Evolutionary conservation across 2,329 filamentous ascomycete genomes (phyloP).

Genomic region (Trichoderma sp.): DNA sequence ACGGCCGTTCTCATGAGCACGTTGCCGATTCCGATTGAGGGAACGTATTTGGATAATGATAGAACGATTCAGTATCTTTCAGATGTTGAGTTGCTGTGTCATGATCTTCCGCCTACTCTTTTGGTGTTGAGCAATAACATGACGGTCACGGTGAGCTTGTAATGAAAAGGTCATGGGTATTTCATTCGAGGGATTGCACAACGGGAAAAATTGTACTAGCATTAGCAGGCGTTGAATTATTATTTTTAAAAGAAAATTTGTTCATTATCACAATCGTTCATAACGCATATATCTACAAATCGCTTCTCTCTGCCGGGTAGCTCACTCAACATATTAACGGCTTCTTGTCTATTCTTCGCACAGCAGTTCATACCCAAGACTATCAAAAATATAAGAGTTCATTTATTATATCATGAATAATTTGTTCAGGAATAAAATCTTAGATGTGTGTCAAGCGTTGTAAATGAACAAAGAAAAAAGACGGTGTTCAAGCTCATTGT

Average conservation of each 20-base stretch:
- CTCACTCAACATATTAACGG: background rate
- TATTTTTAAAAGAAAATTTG: background rate
- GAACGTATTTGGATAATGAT: constrained; percentile 69
- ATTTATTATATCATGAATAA: background rate
- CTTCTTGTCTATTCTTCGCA: background rate
- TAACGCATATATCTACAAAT: background rate
- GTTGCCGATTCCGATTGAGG: constrained; percentile 76
- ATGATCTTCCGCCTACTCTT: constrained; percentile 72
- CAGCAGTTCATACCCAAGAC: background rate
- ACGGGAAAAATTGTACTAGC: background rate
- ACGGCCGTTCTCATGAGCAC: constrained; percentile 84
- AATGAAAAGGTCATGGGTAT: background rate
- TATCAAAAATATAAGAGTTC: background rate
- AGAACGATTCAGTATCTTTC: constrained; percentile 74
- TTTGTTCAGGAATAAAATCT: background rate
- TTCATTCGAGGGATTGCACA: background rate
- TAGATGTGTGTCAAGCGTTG: background rate
- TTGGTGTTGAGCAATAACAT: constrained; percentile 86
- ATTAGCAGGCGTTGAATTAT: background rate
- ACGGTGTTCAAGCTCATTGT: background rate
- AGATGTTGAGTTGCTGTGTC: constrained; percentile 76
- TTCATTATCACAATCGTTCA: background rate
- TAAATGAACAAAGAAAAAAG: background rate
- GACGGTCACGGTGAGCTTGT: constrained; percentile 80
- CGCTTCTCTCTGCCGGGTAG: background rate